These are phyloP conservation scores for Hordeum marinum DNA, from an alignment of 176 grass and related monocot species.

Conservation along the genomic window DNA sequence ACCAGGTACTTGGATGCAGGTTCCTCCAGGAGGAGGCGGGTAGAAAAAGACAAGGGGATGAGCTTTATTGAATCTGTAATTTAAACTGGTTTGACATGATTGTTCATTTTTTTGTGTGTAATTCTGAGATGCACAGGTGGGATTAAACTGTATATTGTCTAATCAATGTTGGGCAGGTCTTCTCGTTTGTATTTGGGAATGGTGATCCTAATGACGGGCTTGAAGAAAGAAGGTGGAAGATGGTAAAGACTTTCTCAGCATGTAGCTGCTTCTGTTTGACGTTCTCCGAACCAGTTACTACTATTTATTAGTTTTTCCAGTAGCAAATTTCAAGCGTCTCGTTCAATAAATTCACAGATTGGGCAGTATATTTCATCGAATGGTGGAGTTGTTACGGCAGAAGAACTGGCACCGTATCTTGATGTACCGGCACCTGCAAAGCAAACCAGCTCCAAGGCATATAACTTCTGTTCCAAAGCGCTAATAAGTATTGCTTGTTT, in stretches of 20 bases:
- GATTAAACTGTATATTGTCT: conserved; percentile 39
- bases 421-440: conserved; percentile 57
- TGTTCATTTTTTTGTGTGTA: conserved; percentile 39
- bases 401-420: conserved; percentile 96
- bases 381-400: conserved; percentile 91
- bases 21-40: conserved; percentile 76
- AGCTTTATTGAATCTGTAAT: conserved; percentile 99
- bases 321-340: conserved; percentile 20
- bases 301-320: conserved; percentile 1
- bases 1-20: conserved; percentile 85
- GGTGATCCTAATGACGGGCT: conserved; percentile 93
- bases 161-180: conserved; percentile 53
- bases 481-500: conserved; percentile 22
- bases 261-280: background rate
- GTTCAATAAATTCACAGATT: conserved; percentile 59
- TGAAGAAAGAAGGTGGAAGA: conserved; percentile 97
- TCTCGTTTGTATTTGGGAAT: conserved; percentile 99
- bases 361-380: conserved; percentile 96
- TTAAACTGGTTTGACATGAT: conserved; percentile 85
- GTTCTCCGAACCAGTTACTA: background rate
- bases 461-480: conserved; percentile 9
- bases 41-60: conserved; percentile 60
- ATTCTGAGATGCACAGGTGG: background rate
- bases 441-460: conserved; percentile 57
- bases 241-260: conserved; percentile 47